Conservation (phyloP, 2,329 filamentous ascomycete species). For the Pseudogymnoascus sp. region DNA sequence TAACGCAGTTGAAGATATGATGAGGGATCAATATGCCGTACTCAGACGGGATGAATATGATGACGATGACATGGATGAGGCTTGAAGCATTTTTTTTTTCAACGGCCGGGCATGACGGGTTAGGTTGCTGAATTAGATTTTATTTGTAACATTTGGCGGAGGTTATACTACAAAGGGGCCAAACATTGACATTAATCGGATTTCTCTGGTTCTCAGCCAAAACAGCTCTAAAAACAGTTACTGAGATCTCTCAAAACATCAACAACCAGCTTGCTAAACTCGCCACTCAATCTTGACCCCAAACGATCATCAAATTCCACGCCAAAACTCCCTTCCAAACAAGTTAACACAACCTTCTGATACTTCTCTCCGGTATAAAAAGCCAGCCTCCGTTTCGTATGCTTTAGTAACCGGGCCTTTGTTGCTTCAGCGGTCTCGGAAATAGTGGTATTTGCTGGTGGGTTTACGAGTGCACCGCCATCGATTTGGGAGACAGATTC, state of each 20-base stretch:
- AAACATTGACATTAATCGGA: neutral
- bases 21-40: neutral
- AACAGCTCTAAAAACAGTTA: neutral
- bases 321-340: constrained; percentile 24
- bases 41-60: neutral
- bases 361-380: constrained; percentile 32
- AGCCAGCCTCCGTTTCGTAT: constrained; percentile 25
- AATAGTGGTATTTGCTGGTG: constrained; percentile 30
- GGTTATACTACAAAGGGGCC: neutral
- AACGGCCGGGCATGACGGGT: neutral
- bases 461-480: neutral
- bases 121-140: neutral
- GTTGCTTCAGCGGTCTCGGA: neutral
- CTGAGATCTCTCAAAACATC: neutral
- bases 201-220: neutral
- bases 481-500: constrained; percentile 15
- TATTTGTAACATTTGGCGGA: neutral
- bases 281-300: neutral
- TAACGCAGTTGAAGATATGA: too few relatives aligned
- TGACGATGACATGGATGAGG: neutral
- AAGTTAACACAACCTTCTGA: constrained; percentile 28
- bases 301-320: constrained; percentile 1
- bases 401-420: constrained; percentile 20
- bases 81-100: neutral
- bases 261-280: neutral